Evolutionary conservation across 1,284 basidiomycete species (phyloP).

Genomic region (Rhodotorula sp.): DNA sequence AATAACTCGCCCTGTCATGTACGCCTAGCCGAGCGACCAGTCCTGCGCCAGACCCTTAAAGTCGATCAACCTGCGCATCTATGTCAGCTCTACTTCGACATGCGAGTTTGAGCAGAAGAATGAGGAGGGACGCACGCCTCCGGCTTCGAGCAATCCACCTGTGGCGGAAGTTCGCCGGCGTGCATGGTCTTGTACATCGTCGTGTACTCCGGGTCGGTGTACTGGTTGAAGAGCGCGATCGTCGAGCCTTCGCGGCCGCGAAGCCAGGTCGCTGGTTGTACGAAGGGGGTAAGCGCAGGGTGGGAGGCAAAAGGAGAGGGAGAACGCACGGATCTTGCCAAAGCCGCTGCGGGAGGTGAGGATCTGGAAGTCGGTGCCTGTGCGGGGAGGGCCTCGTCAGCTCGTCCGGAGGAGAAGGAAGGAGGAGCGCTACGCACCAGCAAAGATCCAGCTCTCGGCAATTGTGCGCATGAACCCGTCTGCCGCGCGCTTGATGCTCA

Average conservation of each 20-base stretch:
- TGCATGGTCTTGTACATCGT: slow-evolving; percentile 1
- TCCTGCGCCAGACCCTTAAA: slow-evolving; percentile 4
- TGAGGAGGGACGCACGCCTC: slow-evolving; percentile 7
- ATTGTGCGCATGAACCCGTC: slow-evolving; percentile 31
- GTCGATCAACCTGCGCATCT: neutral
- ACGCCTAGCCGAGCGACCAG: slow-evolving; percentile 3
- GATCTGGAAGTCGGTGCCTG: slow-evolving; percentile 39
- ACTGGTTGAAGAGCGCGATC: slow-evolving; percentile 27
- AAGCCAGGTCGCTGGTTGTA: slow-evolving; percentile 23
- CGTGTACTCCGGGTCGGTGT: slow-evolving; percentile 22
- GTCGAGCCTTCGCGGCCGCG: slow-evolving; percentile 23
- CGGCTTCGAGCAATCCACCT: slow-evolving; percentile 14
- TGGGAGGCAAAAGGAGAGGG: neutral
- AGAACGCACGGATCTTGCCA: slow-evolving; percentile 29
- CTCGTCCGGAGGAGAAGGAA: neutral
- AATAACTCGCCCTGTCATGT: too few relatives aligned
- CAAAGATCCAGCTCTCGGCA: slow-evolving; percentile 34
- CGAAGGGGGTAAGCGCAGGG: neutral
- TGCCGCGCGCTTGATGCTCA: slow-evolving; percentile 9
- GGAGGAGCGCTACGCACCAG: slow-evolving; percentile 3
- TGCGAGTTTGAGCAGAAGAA: neutral
- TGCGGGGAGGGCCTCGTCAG: neutral
- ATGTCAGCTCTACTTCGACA: rapidly evolving
- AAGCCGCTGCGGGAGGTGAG: slow-evolving; percentile 29
- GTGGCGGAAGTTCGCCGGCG: slow-evolving; percentile 14